Conservation (phyloP, 164 flowering plant species). For the Protea cynaroides region DNA sequence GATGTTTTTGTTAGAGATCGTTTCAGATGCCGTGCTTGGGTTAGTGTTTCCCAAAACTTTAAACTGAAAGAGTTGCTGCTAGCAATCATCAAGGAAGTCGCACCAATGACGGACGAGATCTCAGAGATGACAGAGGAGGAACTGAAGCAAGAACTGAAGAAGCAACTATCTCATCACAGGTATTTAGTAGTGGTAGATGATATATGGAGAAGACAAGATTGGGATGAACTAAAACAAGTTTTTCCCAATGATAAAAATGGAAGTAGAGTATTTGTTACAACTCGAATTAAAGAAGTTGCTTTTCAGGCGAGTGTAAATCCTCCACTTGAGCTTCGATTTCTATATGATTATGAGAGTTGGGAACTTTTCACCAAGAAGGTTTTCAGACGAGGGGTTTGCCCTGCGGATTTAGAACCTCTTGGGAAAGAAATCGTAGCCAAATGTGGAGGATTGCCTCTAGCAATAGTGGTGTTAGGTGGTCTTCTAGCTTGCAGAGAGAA, state of each 20-base stretch:
- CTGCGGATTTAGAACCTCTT: conserved; percentile 16
- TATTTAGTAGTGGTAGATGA: conserved; percentile 47
- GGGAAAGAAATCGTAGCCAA: conserved; percentile 12
- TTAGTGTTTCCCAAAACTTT: conserved; percentile 23
- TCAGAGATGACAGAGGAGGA: conserved; percentile 13
- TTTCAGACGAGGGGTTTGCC: conserved; percentile 23
- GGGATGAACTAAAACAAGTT: conserved; percentile 18
- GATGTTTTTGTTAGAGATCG: conserved; percentile 5
- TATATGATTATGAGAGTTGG: conserved; percentile 35
- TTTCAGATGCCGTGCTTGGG: conserved; percentile 35
- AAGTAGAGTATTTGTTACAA: conserved; percentile 31
- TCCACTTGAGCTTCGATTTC: conserved; percentile 22
- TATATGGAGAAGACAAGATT: conserved; percentile 30
- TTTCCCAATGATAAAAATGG: conserved; percentile 19
- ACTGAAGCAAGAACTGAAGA: conserved; percentile 19
- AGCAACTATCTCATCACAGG: conserved; percentile 21
- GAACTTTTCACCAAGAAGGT: conserved; percentile 34
- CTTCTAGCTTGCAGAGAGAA: conserved; percentile 29
- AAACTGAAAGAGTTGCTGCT: conserved; percentile 13
- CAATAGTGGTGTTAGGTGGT: conserved; percentile 36
- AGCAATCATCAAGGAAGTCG: conserved; percentile 5
- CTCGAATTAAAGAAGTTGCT: conserved; percentile 30
- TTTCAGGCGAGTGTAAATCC: conserved; percentile 23
- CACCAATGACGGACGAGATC: conserved; percentile 12
- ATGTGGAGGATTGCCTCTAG: conserved; percentile 46